Evolutionary conservation across 129 eudicot genomes (phyloP), one percentile per base, ranked within the genome.

Genomic region (Smallanthus sonchifolius): DNA sequence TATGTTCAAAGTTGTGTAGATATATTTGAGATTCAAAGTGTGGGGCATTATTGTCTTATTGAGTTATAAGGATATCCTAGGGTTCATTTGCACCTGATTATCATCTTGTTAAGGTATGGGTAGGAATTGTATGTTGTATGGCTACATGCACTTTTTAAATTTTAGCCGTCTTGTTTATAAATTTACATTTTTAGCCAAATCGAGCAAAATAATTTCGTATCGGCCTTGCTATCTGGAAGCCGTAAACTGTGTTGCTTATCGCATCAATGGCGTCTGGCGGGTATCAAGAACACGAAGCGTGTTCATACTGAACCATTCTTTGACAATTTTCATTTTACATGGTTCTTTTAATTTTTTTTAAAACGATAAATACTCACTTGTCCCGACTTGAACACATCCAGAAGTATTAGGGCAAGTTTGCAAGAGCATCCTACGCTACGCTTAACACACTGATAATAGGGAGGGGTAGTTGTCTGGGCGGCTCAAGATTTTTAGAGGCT

Each of bases 81-180:
- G 48, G 48, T 3, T 64, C 47, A 64, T 64, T 37, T 64, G 45
- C 45, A 17, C 40, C 38, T 61, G 66, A 32, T 13, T 16, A 4
- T 65, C 13, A 65, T 40, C 55, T 42, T 40, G 6, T 43, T 20
- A 43, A 34, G 55, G 56, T 14, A 44, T 69, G 30, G 45, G 45
- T 69, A 30, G 74, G 74, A 48, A 64, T 48, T 28, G 47, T 76
- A 28, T 76, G 80, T 67, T 47, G 32, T 43, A 59, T 75, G 70
- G 48, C 45, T 59, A 30, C 56, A 43, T 9, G 7, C 2, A 73
- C 17, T 59, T 43, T 43, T 43, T 73, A 2, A 13, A 4, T 73
- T 60, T 59, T 43, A 56, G 67, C 15, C 35, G 43, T 35, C 65
- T 13, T 60, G 17, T 60, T 32, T 60, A 10, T 30, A 60, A 13